Base-by-base conservation (phyloP, 1,284 basidiomycete genomes). In the Filobasidium uniguttulatum region DNA sequence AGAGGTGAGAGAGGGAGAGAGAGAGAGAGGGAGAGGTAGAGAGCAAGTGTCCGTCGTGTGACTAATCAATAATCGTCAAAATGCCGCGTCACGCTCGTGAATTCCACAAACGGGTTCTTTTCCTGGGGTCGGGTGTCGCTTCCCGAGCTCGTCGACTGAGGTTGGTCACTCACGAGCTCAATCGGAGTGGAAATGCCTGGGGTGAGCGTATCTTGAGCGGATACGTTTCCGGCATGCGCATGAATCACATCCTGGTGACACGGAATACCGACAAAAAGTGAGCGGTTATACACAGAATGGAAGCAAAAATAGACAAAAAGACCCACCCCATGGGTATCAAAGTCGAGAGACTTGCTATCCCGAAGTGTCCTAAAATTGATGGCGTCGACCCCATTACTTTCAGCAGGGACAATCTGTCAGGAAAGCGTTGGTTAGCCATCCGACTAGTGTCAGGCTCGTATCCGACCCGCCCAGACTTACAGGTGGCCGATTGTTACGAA, bases 401-500 rank as follows among this genome's bases (percentile, higher is more conserved):
- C 76, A 41, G 81, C 77, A 34, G 88, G 89, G 29, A 89, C 76
- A 62, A 93, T 93, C 80, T 90, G 67, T 54, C 58, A 40, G 28
- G 43, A 33, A 50, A 33, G 44, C 47, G 52, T 49, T 5, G 26
- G 5, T 1, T 23, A 25, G 37, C 15, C 19, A 35, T 46, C 22
- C 29, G 26, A 31, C 9, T 38, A 7, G 26, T 36, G 51, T 38
- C 19, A 30, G 17, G 17, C 1, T 14, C 35, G 6, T 17, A 49
- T 20, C 31, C n/a, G n/a, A 10, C 30, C 25, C 26, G 19, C 10
- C 29, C n/a, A 29, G 26, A 60, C 59, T 48, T 69, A 89, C 90
- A 67, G 94, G 93, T 50, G 93, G 94, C 61, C 82, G 82, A 62
- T 81, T 83, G 71, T 98, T 85, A 58, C 94, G 78, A 64, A 99